A percentile compares a stretch with the other conserved stretches of the same genome.
Conservation (phyloP, 768 basidiomycete species). For the Saitozyma podzolica region DNA sequence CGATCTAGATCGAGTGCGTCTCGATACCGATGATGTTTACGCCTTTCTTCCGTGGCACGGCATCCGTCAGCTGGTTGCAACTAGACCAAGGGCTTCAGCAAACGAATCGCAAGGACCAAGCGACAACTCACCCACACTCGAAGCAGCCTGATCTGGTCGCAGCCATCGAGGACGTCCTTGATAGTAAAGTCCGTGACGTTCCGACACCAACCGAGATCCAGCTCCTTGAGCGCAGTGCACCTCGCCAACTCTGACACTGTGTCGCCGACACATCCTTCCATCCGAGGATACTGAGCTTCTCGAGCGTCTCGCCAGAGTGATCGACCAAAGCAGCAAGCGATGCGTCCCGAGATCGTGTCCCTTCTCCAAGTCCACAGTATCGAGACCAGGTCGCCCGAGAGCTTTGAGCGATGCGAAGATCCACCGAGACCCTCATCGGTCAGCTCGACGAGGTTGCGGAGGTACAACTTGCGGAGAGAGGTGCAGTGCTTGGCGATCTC, state of each 20-base stretch:
- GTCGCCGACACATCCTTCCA: slow-evolving; percentile 65
- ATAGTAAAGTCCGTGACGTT: slow-evolving; percentile 78
- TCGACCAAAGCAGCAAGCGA: slow-evolving; percentile 66
- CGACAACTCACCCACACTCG: slow-evolving; percentile 58
- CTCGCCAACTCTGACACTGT: slow-evolving; percentile 53
- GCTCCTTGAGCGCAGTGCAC: slow-evolving; percentile 57
- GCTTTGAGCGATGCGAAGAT: slow-evolving; percentile 64
- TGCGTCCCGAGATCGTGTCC: slow-evolving; percentile 60
- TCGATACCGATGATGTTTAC: slow-evolving; percentile 49
- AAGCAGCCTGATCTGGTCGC: slow-evolving; percentile 56
- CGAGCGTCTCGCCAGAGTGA: slow-evolving; percentile 66
- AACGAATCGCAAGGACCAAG: background rate
- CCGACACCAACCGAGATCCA: slow-evolving; percentile 86
- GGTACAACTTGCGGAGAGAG: slow-evolving; percentile 59
- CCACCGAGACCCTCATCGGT: slow-evolving; percentile 68
- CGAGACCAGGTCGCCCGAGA: slow-evolving; percentile 33
- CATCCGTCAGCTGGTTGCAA: slow-evolving; percentile 50
- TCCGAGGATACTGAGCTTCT: slow-evolving; percentile 71
- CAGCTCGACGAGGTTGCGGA: slow-evolving; percentile 64
- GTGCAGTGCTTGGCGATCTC: slow-evolving; percentile 61
- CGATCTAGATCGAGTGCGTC: slow-evolving; percentile 35
- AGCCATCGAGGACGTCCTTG: slow-evolving; percentile 63
- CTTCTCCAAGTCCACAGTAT: slow-evolving; percentile 63
- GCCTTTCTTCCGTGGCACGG: slow-evolving; percentile 49
- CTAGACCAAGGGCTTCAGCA: slow-evolving; percentile 19